Evolutionary conservation across 352 stramenopile genomes (phyloP).

Genomic region (Phytophthora pisi): DNA sequence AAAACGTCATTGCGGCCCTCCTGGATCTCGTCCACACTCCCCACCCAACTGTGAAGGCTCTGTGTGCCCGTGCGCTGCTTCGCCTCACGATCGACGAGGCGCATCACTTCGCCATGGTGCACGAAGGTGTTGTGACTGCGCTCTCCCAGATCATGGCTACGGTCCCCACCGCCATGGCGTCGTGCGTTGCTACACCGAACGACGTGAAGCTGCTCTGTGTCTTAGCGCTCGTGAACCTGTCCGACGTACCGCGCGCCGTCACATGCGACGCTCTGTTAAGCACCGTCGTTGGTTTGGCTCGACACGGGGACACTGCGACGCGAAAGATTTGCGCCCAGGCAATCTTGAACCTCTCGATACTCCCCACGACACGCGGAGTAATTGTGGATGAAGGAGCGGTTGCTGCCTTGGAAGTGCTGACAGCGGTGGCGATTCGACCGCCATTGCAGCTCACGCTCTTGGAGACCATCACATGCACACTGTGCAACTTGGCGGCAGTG

Average conservation of each 20-base stretch:
- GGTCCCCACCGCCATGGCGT: slow-evolving; percentile 31
- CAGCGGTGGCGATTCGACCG: slow-evolving; percentile 26
- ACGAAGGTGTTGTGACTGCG: slow-evolving; percentile 70
- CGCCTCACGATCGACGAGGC: slow-evolving; percentile 78
- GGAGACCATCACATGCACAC: slow-evolving; percentile 52
- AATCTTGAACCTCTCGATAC: slow-evolving; percentile 80
- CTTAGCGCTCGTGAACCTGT: slow-evolving; percentile 77
- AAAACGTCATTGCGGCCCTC: slow-evolving; percentile 58
- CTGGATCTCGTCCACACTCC: slow-evolving; percentile 75
- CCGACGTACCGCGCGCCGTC: slow-evolving; percentile 67
- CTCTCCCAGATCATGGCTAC: slow-evolving; percentile 73
- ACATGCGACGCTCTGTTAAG: slow-evolving; percentile 73
- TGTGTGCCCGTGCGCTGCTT: slow-evolving; percentile 71
- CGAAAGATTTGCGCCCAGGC: slow-evolving; percentile 55
- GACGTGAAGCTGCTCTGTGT: slow-evolving; percentile 64
- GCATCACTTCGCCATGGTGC: slow-evolving; percentile 80
- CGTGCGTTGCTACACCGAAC: slow-evolving; percentile 41
- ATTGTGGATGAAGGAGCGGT: slow-evolving; percentile 82
- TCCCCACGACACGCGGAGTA: slow-evolving; percentile 70
- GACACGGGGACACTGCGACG: slow-evolving; percentile 35
- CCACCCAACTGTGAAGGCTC: slow-evolving; percentile 64
- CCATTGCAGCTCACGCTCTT: slow-evolving; percentile 42
- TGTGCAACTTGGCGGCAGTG: slow-evolving; percentile 68
- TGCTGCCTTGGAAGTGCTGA: slow-evolving; percentile 56
- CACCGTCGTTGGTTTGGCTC: slow-evolving; percentile 50